Percentiles rank a stretch among this genome's conserved stretches.
phyloP scores from a whole-genome alignment of 2,329 filamentous ascomycete species.

The Aspergillus floridensis region DNA sequence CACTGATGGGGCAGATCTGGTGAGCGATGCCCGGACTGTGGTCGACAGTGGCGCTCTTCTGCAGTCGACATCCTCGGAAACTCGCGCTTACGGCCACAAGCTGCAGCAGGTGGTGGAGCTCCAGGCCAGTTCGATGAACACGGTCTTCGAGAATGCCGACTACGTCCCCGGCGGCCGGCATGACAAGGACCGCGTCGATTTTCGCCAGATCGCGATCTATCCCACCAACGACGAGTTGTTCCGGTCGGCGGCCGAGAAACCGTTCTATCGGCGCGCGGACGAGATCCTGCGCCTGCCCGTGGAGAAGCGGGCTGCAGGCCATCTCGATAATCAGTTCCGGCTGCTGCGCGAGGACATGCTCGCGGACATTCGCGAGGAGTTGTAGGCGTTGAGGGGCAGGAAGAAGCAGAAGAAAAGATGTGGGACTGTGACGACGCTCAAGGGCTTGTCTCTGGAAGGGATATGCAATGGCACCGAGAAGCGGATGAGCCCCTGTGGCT shows the following conservation, averaged over 20 bases:
- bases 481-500: background rate
- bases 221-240: constrained; percentile 66
- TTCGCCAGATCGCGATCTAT: constrained; percentile 60
- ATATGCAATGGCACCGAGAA: constrained; percentile 36
- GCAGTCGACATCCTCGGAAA: too few species aligned
- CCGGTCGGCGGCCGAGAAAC: constrained; percentile 43
- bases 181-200: constrained; percentile 67
- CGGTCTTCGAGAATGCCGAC: too few species aligned
- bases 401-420: constrained; percentile 44
- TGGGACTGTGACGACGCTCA: constrained; percentile 41
- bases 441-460: constrained; percentile 37
- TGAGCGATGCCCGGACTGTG: too few species aligned
- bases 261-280: constrained; percentile 56
- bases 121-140: too few species aligned
- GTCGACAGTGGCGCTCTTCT: too few species aligned
- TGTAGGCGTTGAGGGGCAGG: constrained; percentile 54
- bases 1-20: too few species aligned
- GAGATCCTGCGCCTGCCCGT: constrained; percentile 46
- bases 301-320: constrained; percentile 44
- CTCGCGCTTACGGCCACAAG: too few species aligned
- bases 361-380: constrained; percentile 61
- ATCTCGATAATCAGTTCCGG: constrained; percentile 71
- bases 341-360: constrained; percentile 70
- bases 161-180: constrained; percentile 59
- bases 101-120: too few species aligned